Conservation (phyloP, 768 basidiomycete species). For the Russula olivacea region DNA sequence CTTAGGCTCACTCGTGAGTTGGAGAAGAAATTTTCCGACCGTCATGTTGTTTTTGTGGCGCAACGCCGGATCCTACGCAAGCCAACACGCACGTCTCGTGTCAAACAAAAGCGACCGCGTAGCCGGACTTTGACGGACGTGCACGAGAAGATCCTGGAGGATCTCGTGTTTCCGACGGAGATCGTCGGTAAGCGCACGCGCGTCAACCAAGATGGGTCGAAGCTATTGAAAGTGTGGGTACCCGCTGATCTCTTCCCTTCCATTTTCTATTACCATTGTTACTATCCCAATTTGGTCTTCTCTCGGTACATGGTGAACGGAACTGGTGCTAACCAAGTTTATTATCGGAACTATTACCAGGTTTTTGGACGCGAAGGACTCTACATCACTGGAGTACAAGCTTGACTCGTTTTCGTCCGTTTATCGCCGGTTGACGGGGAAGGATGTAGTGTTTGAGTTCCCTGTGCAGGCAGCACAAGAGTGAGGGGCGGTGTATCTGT, state of each 20-base stretch:
- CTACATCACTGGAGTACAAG: slow-evolving; percentile 99
- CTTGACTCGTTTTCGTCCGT: slow-evolving; percentile 98
- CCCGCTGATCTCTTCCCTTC: slow-evolving; percentile 7
- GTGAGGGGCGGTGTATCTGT: slow-evolving; percentile 37
- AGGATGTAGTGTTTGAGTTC: slow-evolving; percentile 95
- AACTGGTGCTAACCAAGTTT: slow-evolving; percentile 2
- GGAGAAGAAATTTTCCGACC: slow-evolving; percentile 99
- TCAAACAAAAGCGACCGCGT: slow-evolving; percentile 94
- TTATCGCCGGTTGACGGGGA: slow-evolving; percentile 91
- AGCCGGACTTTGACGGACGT: slow-evolving; percentile 95
- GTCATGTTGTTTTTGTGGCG: slow-evolving; percentile 97
- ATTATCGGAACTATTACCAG: slow-evolving; percentile 37
- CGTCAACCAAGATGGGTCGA: slow-evolving; percentile 87
- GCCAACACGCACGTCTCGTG: slow-evolving; percentile 88
- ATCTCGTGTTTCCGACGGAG: slow-evolving; percentile 98
- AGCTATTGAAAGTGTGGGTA: slow-evolving; percentile 95
- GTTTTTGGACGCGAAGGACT: slow-evolving; percentile 96
- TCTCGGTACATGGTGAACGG: neutral
- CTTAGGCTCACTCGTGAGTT: slow-evolving; percentile 92
- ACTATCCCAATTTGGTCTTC: slow-evolving; percentile 8
- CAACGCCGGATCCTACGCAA: slow-evolving; percentile 98
- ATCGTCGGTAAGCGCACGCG: slow-evolving; percentile 99
- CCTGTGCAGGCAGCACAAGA: slow-evolving; percentile 62
- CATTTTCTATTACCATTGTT: slow-evolving; percentile 12
- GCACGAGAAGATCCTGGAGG: slow-evolving; percentile 98